A percentile compares a stretch with the other conserved stretches of the same genome.
phyloP scores from a whole-genome alignment of 2,329 filamentous ascomycete species.

The Aspergillus bombycis region DNA sequence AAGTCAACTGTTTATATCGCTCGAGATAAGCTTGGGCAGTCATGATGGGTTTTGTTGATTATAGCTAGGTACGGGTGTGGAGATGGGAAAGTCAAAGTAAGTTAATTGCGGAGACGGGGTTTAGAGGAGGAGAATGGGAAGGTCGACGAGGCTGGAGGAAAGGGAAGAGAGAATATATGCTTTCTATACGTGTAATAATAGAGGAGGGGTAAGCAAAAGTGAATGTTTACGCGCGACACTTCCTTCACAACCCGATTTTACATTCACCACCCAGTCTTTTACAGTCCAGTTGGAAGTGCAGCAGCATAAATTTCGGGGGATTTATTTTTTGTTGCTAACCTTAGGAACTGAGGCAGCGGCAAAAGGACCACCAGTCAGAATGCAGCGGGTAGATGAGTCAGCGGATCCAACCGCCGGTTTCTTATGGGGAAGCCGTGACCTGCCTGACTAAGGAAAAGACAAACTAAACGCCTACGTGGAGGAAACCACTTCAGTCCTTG shows the following conservation, averaged over 20 bases:
- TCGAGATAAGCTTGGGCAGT: conserved; percentile 40
- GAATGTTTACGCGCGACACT: neutral
- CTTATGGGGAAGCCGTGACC: conserved; percentile 17
- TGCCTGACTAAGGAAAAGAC: neutral
- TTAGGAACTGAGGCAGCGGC: neutral
- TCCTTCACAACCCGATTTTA: neutral
- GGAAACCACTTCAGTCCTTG: conserved; percentile 16
- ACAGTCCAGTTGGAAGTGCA: conserved; percentile 1
- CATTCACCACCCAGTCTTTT: neutral
- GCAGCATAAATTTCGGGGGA: neutral
- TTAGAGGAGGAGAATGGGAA: neutral
- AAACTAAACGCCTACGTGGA: conserved; percentile 31
- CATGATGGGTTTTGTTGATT: conserved; percentile 27
- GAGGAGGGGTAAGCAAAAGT: conserved; percentile 1
- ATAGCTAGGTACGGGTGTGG: conserved; percentile 6
- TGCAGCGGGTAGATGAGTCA: conserved; percentile 21
- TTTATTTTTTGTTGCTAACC: neutral
- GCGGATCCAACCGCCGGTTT: neutral
- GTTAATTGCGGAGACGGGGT: conserved; percentile 3
- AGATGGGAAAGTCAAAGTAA: conserved; percentile 6
- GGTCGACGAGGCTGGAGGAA: neutral
- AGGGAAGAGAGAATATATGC: neutral
- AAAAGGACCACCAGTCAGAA: neutral
- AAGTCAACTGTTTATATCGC: conserved; percentile 49
- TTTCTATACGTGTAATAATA: neutral